Evolutionary conservation across 768 basidiomycete species (phyloP).

Genomic region (Wakefieldia striispora): DNA sequence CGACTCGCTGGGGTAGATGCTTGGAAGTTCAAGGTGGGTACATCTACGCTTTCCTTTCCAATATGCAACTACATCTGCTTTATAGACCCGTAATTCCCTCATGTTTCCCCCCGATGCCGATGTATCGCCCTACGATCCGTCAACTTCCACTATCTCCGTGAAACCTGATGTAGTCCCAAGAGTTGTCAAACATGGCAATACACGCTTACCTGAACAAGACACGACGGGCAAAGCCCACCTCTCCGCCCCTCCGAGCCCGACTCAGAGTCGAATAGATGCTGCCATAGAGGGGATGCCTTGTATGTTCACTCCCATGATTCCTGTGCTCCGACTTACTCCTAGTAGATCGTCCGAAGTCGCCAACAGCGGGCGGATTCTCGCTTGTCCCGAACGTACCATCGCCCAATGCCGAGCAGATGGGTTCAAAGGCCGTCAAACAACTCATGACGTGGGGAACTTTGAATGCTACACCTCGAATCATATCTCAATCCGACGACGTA

Average conservation of each 20-base stretch:
- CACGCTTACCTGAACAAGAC: conserved; percentile 76
- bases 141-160: conserved; percentile 27
- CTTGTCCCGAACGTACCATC: conserved; percentile 87
- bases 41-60: background rate
- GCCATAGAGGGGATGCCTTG: conserved; percentile 93
- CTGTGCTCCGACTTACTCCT: conserved; percentile 8
- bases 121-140: conserved; percentile 67
- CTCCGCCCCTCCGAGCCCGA: conserved; percentile 82
- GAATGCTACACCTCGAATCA: conserved; percentile 85
- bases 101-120: conserved; percentile 97
- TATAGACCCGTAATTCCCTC: conserved; percentile 85
- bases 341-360: conserved; percentile 63
- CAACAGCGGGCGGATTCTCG: conserved; percentile 56
- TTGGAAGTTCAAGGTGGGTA: conserved; percentile 75
- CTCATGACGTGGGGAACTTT: conserved; percentile 98
- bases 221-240: conserved; percentile 40
- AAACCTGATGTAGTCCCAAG: conserved; percentile 47
- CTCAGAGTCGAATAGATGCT: conserved; percentile 84
- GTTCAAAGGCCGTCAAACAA: conserved; percentile 80
- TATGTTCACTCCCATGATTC: conserved; percentile 38
- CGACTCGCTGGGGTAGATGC: conserved; percentile 72
- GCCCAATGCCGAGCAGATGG: conserved; percentile 79
- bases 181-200: conserved; percentile 75
- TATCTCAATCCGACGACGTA: conserved; percentile 61
- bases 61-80: background rate